phyloP scores from a whole-genome alignment of 2,329 filamentous ascomycete species.

The Aspergillus cejpii region DNA sequence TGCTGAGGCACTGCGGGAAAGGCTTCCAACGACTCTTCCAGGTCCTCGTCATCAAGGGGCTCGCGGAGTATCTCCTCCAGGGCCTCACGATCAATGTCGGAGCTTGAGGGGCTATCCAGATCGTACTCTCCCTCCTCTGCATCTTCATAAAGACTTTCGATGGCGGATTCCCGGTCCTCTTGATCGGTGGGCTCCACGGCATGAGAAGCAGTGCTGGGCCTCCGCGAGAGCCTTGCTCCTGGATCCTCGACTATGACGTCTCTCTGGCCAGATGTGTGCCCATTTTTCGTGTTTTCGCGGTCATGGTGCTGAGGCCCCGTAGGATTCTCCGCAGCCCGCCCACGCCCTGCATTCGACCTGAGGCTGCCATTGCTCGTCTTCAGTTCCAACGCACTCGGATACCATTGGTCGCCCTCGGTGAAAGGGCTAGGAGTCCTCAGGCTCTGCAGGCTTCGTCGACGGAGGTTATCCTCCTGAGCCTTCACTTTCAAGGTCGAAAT shows the following conservation, averaged over 20 bases:
- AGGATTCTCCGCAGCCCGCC: conserved; percentile 28
- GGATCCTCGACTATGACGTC: conserved; percentile 7
- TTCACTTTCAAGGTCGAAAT: conserved; percentile 74
- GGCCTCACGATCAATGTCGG: conserved; percentile 59
- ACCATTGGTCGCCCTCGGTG: conserved; percentile 61
- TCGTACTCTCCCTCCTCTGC: conserved; percentile 39
- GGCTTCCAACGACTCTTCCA: conserved; percentile 32
- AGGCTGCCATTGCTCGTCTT: conserved; percentile 28
- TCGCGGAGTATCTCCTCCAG: conserved; percentile 48
- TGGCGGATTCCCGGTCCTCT: conserved; percentile 26
- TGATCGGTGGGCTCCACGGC: conserved; percentile 11
- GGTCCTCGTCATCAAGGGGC: conserved; percentile 34
- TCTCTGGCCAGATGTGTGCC: conserved; percentile 1
- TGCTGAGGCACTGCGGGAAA: conserved; percentile 31
- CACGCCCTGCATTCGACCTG: conserved; percentile 34
- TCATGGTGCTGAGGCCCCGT: conserved; percentile 17
- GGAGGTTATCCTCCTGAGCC: conserved; percentile 69
- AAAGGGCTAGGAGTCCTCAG: conserved; percentile 71
- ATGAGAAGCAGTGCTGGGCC: conserved; percentile 7
- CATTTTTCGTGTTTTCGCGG: conserved; percentile 8
- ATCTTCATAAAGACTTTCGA: conserved; percentile 40
- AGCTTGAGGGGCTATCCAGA: conserved; percentile 26
- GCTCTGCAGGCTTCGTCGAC: conserved; percentile 68
- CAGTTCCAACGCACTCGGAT: conserved; percentile 38
- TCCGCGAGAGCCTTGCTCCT: conserved; percentile 1